Evolutionary conservation across 2,329 filamentous ascomycete genomes (phyloP).

Genomic region (Sporothrix protearum): DNA sequence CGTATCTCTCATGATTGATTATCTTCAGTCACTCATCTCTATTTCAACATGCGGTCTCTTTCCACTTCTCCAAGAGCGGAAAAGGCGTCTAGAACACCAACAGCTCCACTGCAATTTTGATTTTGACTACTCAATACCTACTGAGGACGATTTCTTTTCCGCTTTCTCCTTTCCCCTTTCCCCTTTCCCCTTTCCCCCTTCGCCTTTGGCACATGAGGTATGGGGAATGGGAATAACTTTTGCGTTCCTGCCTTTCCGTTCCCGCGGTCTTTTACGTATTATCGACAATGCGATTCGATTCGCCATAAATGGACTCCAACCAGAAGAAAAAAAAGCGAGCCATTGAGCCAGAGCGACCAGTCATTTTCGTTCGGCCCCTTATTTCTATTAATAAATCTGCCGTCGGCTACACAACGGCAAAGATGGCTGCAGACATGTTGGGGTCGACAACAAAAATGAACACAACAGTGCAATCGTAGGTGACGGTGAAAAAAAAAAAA

Average conservation of each 20-base stretch:
- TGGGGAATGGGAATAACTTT: background rate
- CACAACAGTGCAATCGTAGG: background rate
- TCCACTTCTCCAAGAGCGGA: background rate
- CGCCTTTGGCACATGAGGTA: background rate
- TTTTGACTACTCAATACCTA: background rate
- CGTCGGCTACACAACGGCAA: background rate
- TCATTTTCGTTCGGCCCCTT: background rate
- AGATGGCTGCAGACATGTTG: background rate
- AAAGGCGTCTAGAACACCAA: background rate
- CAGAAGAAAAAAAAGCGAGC: background rate
- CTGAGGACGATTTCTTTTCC: background rate
- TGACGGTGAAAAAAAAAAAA: too few species aligned
- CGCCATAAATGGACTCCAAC: background rate
- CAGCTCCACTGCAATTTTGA: background rate
- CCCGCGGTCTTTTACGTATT: background rate
- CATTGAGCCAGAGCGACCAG: background rate
- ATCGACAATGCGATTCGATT: background rate
- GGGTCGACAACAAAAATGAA: background rate
- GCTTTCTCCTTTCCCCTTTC: background rate
- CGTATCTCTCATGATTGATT: background rate
- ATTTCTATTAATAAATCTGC: constrained; percentile 11
- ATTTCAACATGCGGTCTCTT: too few species aligned
- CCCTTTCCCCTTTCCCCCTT: background rate
- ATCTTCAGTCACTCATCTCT: background rate
- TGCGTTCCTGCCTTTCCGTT: background rate